Conservation (phyloP, 2,329 filamentous ascomycete genomes). For the Cylindrodendrum hubeiense region DNA sequence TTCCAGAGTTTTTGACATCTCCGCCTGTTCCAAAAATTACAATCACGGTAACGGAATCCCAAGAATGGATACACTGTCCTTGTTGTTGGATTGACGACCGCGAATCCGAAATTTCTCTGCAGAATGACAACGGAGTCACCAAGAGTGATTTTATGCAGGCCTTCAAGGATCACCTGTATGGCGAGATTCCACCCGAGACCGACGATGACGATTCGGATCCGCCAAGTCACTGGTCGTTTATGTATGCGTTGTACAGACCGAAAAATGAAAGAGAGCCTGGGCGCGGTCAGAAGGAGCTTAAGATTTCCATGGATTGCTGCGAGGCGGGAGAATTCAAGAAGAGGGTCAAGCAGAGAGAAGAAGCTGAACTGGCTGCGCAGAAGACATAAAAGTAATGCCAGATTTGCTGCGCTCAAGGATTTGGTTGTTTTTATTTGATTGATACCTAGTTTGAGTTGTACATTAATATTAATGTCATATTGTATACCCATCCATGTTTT, state of each 20-base stretch:
- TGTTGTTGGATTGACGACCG: neutral
- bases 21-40: neutral
- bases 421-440: too few relatives aligned
- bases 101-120: neutral
- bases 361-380: too few relatives aligned
- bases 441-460: too few relatives aligned
- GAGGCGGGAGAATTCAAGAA: neutral
- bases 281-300: too few relatives aligned
- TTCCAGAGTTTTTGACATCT: neutral
- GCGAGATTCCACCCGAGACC: neutral
- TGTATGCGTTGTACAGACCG: too few relatives aligned
- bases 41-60: neutral
- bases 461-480: too few relatives aligned
- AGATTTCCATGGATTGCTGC: neutral
- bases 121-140: neutral
- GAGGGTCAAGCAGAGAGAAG: neutral
- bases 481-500: too few relatives aligned
- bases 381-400: too few relatives aligned
- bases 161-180: neutral
- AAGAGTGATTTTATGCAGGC: neutral
- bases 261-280: neutral
- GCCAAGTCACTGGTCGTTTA: neutral
- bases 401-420: too few relatives aligned
- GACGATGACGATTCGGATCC: neutral
- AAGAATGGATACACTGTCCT: neutral